Conservation (phyloP, 164 flowering plant species). For the Vitis cinerea region DNA sequence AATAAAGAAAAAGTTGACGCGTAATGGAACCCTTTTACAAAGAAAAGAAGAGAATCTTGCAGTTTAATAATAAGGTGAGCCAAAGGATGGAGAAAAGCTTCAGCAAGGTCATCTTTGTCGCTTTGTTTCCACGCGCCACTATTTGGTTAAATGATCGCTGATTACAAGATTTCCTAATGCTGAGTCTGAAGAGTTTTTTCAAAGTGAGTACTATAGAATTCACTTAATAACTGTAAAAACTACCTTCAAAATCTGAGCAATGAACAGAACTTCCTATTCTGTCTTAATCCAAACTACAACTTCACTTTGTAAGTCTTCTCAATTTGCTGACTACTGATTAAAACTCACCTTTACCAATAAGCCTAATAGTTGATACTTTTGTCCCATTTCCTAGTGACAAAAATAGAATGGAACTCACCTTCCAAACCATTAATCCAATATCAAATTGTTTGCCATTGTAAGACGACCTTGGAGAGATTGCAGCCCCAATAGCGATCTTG, state of each 20-base stretch:
- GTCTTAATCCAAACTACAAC: too few relatives aligned
- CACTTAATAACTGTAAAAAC: background rate
- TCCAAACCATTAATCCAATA: conserved; percentile 88
- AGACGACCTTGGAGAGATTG: conserved; percentile 77
- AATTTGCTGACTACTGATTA: background rate
- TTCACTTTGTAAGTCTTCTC: background rate
- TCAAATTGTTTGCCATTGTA: conserved; percentile 75
- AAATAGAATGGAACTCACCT: conserved; percentile 39
- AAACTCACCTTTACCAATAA: background rate
- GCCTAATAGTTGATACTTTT: too few relatives aligned
- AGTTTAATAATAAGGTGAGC: conserved; percentile 3
- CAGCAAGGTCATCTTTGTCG: background rate
- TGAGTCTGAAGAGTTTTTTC: background rate
- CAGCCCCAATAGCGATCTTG: conserved; percentile 91
- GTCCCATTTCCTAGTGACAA: too few relatives aligned
- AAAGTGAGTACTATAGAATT: too few relatives aligned
- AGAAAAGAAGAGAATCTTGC: conserved; percentile 5
- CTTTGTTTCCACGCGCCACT: background rate
- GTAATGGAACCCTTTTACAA: background rate
- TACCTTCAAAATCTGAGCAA: background rate
- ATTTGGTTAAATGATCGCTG: background rate
- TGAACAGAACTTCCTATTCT: background rate
- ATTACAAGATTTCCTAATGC: background rate
- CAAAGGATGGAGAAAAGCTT: conserved; percentile 9
- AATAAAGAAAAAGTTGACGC: background rate